Evolutionary conservation across 192 early-diverging fungal genomes (phyloP).

Genomic region (Backusella macrospora): DNA sequence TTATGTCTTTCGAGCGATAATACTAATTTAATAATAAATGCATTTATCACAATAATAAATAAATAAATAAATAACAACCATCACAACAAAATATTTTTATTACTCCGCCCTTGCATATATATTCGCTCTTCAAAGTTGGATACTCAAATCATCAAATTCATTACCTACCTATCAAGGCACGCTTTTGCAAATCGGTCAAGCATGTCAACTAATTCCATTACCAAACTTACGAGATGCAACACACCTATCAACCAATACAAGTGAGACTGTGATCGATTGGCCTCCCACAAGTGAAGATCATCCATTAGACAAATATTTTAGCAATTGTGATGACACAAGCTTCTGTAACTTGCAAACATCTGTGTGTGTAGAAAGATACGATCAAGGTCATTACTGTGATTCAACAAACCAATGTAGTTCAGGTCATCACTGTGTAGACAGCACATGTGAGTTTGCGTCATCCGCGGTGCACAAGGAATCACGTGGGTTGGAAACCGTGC

Average conservation of each 20-base stretch:
- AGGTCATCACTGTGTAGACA: conserved; percentile 5
- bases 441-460: conserved; percentile 11
- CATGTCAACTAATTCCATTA: neutral
- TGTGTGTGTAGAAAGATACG: neutral
- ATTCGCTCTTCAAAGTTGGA: neutral
- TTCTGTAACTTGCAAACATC: neutral
- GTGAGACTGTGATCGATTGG: conserved; percentile 3
- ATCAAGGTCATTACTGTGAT: conserved; percentile 6
- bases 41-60: neutral
- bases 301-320: neutral
- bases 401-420: conserved; percentile 6
- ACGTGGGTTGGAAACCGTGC: neutral
- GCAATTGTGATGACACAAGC: neutral
- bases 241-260: neutral
- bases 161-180: neutral
- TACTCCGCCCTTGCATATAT: neutral
- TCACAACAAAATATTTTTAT: neutral
- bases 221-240: neutral
- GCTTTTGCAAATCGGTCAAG: neutral
- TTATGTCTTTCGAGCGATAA: neutral
- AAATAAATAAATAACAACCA: conserved; percentile 1
- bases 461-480: neutral
- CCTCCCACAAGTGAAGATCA: neutral
- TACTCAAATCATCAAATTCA: neutral
- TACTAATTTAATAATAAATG: neutral